Percentiles rank a stretch among this genome's conserved stretches.
These are phyloP conservation scores for Cutaneotrichosporon sp. DNA, from an alignment of 1,284 basidiomycete genomes.

Conservation along the genomic window DNA sequence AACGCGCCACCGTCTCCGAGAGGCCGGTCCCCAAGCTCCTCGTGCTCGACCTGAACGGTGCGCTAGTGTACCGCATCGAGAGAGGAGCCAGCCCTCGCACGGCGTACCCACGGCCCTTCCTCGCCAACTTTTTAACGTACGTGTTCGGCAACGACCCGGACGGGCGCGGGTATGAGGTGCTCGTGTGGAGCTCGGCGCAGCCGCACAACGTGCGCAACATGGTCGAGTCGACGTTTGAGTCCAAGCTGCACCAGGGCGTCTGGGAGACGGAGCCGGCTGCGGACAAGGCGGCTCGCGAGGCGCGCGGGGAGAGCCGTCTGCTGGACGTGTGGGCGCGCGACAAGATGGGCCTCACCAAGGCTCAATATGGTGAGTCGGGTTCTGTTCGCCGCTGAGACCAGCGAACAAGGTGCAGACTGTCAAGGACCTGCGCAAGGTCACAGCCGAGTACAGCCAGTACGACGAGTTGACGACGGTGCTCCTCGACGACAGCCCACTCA, in stretches of 20 bases:
- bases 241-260: constrained; percentile 34
- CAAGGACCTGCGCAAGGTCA: constrained; percentile 50
- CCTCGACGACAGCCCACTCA: constrained; percentile 51
- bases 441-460: constrained; percentile 29
- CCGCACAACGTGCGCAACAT: constrained; percentile 50
- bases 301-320: constrained; percentile 37
- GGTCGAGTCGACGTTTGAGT: constrained; percentile 46
- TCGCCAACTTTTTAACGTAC: constrained; percentile 47
- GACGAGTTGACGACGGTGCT: constrained; percentile 41
- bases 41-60: too few species aligned
- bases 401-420: constrained; percentile 47
- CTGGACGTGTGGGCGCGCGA: constrained; percentile 51
- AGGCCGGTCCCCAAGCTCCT: too few species aligned
- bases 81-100: constrained; percentile 14
- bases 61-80: too few species aligned
- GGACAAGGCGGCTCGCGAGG: constrained; percentile 12
- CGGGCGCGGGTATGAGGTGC: constrained; percentile 42
- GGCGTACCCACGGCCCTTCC: constrained; percentile 47
- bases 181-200: constrained; percentile 53
- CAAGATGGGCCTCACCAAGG: constrained; percentile 43
- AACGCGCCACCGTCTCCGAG: too few species aligned
- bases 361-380: constrained; percentile 17
- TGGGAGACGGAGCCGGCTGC: constrained; percentile 33
- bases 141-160: constrained; percentile 38
- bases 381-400: constrained; percentile 11